These are phyloP conservation scores for Yamadazyma tumulicola DNA, from an alignment of 805 yeast genomes.

Conservation along the genomic window DNA sequence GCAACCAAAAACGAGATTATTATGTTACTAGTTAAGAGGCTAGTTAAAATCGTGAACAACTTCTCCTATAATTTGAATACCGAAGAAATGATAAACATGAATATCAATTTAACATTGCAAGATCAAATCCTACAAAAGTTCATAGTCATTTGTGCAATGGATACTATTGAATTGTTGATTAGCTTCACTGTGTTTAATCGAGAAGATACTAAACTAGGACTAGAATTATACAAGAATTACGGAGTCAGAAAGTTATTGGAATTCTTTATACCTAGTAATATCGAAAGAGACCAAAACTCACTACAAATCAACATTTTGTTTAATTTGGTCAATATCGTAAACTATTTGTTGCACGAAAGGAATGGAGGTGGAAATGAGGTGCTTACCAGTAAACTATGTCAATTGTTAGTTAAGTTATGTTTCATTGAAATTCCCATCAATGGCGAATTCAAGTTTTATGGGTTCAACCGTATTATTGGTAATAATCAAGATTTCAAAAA, in stretches of 20 bases:
- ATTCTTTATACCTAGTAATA: conserved; percentile 46
- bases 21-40: conserved; percentile 11
- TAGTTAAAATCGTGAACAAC: conserved; percentile 16
- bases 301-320: conserved; percentile 48
- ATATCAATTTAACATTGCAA: conserved; percentile 10
- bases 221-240: conserved; percentile 2
- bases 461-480: conserved; percentile 53
- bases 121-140: conserved; percentile 41
- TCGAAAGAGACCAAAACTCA: conserved; percentile 36
- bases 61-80: conserved; percentile 11
- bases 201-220: conserved; percentile 1
- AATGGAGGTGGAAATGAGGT: conserved; percentile 9
- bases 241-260: conserved; percentile 23
- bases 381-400: conserved; percentile 14
- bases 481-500: conserved; percentile 43
- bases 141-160: conserved; percentile 49
- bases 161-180: conserved; percentile 50
- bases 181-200: conserved; percentile 6
- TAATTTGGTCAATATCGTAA: conserved; percentile 52
- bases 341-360: conserved; percentile 34
- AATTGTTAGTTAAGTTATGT: conserved; percentile 32
- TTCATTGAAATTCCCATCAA: conserved; percentile 40
- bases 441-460: conserved; percentile 45
- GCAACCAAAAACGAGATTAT: conserved; percentile 46
- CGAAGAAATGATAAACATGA: conserved; percentile 21